Percentiles rank a stretch among this genome's conserved stretches.
phyloP scores from a whole-genome alignment of 2,329 filamentous ascomycete genomes.

The Talaromyces albobiverticillius region DNA sequence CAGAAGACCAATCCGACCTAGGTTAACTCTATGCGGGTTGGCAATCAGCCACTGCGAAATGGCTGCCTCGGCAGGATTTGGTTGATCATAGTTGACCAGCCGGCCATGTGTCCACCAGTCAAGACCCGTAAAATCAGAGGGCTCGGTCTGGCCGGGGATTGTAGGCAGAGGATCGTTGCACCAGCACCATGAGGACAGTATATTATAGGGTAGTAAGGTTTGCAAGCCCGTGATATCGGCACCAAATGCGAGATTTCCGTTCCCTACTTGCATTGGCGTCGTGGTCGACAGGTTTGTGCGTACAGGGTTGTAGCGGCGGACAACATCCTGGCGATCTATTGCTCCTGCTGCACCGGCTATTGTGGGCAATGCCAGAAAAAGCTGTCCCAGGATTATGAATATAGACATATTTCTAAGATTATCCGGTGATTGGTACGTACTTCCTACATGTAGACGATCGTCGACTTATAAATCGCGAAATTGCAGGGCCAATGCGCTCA shows the following conservation, averaged over 20 bases:
- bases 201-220: conserved; percentile 43
- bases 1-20: conserved; percentile 48
- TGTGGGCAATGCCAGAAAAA: neutral
- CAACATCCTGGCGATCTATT: conserved; percentile 6
- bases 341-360: neutral
- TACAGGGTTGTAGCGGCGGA: conserved; percentile 44
- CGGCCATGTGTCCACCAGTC: conserved; percentile 46
- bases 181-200: conserved; percentile 46
- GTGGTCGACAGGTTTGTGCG: conserved; percentile 33
- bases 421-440: neutral
- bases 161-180: conserved; percentile 45
- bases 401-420: neutral
- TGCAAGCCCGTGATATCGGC: conserved; percentile 47
- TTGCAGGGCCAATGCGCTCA: neutral
- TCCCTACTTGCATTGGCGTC: conserved; percentile 53
- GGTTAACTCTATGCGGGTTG: conserved; percentile 53
- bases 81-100: conserved; percentile 44
- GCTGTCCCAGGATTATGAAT: neutral
- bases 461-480: neutral
- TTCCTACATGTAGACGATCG: neutral
- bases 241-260: conserved; percentile 49
- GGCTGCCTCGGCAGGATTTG: conserved; percentile 37
- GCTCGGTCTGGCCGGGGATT: conserved; percentile 27
- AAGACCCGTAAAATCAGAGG: conserved; percentile 39
- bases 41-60: conserved; percentile 55